phyloP scores from a whole-genome alignment of 441 rosid species.

The Adansonia gregorii region DNA sequence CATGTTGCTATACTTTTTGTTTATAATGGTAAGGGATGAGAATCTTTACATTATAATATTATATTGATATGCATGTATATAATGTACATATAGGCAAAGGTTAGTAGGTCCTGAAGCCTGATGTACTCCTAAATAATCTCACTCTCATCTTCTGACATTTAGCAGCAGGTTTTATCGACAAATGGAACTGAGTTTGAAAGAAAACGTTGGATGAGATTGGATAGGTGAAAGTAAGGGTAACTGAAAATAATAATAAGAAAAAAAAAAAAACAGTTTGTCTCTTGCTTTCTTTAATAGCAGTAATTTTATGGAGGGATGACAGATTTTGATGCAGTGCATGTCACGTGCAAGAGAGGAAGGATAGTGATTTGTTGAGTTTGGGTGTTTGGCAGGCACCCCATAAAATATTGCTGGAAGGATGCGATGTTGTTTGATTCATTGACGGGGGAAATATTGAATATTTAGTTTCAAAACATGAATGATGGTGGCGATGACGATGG shows the following conservation, averaged over 20 bases:
- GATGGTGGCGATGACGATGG: conserved; percentile 36
- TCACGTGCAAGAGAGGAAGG: conserved; percentile 24
- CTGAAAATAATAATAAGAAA: neutral
- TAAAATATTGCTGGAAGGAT: conserved; percentile 6
- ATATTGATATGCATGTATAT: neutral
- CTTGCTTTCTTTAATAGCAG: neutral
- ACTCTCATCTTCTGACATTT: conserved; percentile 20
- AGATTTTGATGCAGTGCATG: conserved; percentile 20
- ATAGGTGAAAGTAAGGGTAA: conserved; percentile 7
- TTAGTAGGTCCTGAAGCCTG: neutral
- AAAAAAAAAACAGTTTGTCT: too few species aligned
- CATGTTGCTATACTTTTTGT: conserved; percentile 11
- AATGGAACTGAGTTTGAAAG: conserved; percentile 10
- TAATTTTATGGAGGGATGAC: conserved; percentile 23
- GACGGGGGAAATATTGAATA: neutral
- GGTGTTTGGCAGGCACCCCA: neutral
- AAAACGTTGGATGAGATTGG: conserved; percentile 24
- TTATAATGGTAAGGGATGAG: neutral
- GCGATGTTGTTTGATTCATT: neutral
- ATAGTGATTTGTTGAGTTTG: neutral
- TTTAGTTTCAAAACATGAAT: conserved; percentile 48
- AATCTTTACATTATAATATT: conserved; percentile 7
- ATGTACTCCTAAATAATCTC: neutral
- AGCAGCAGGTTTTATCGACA: conserved; percentile 15
- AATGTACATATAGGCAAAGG: neutral